A percentile compares a stretch with the other conserved stretches of the same genome.
These are phyloP conservation scores for Sinapis alba DNA, from an alignment of 441 rosid species.

Conservation along the genomic window DNA sequence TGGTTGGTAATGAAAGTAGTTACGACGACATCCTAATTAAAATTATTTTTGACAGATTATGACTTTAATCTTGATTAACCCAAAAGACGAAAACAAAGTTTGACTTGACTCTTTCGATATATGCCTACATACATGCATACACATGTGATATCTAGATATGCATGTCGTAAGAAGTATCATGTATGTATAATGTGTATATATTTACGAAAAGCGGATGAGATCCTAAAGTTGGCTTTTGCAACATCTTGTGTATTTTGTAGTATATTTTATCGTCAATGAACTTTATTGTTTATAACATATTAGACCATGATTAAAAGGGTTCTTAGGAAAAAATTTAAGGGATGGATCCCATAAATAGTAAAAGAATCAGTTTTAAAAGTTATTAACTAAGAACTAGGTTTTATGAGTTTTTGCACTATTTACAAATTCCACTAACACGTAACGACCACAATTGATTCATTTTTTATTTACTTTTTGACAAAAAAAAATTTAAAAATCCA, in stretches of 20 bases:
- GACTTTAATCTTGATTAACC: conserved; percentile 31
- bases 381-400: too few relatives aligned
- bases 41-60: conserved; percentile 24
- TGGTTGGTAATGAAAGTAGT: conserved; percentile 31
- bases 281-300: conserved; percentile 12
- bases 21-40: conserved; percentile 9
- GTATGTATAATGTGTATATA: not conserved
- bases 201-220: not conserved
- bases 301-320: too few relatives aligned
- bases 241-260: not conserved
- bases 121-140: not conserved
- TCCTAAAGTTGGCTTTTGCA: not conserved
- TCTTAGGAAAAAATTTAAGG: too few relatives aligned
- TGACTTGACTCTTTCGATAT: conserved; percentile 28
- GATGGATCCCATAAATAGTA: too few relatives aligned
- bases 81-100: conserved; percentile 14
- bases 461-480: too few relatives aligned
- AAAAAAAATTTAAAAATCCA: too few relatives aligned
- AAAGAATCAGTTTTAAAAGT: too few relatives aligned
- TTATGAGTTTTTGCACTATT: too few relatives aligned
- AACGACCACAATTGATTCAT: too few relatives aligned
- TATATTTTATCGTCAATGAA: not conserved
- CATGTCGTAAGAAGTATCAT: not conserved
- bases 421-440: too few relatives aligned
- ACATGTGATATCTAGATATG: not conserved